phyloP scores from a whole-genome alignment of 2,329 filamentous ascomycete genomes.

The Beauveria rudraprayagi region DNA sequence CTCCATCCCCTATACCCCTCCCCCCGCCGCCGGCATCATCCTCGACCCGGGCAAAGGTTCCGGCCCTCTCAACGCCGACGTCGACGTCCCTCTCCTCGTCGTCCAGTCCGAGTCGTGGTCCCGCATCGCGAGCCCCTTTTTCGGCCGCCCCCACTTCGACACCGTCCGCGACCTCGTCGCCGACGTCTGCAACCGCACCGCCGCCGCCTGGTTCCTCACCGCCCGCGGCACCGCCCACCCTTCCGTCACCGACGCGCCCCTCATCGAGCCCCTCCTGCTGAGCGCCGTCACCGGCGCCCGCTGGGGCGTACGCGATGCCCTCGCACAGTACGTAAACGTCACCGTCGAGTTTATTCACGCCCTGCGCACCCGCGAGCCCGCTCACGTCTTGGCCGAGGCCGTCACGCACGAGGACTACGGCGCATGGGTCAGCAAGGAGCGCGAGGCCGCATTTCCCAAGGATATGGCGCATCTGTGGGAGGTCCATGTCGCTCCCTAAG shows the following conservation, averaged over 20 bases:
- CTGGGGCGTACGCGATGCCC: conserved; percentile 46
- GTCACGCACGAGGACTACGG: conserved; percentile 35
- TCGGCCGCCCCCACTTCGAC: conserved; percentile 56
- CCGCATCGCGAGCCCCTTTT: conserved; percentile 46
- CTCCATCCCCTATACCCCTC: conserved; percentile 25
- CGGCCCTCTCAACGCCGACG: conserved; percentile 51
- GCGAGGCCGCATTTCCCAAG: conserved; percentile 23
- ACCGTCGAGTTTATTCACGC: conserved; percentile 50
- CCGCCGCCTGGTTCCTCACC: conserved; percentile 46
- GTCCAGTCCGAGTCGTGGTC: conserved; percentile 61
- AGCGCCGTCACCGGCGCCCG: conserved; percentile 53
- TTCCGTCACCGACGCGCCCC: conserved; percentile 57
- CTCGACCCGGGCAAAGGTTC: conserved; percentile 60
- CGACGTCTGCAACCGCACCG: conserved; percentile 34
- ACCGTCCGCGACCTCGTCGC: conserved; percentile 50
- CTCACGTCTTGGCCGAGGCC: conserved; percentile 41
- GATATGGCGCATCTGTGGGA: conserved; percentile 33
- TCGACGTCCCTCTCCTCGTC: conserved; percentile 50
- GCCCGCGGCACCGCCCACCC: conserved; percentile 51
- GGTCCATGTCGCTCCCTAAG: conserved; percentile 30
- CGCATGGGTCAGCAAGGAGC: conserved; percentile 31
- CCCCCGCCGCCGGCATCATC: conserved; percentile 50
- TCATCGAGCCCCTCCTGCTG: conserved; percentile 54
- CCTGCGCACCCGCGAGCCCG: conserved; percentile 31
- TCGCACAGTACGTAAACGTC: conserved; percentile 52